Conservation (phyloP, 306 rosid genomes). For the Malus orientalis region DNA sequence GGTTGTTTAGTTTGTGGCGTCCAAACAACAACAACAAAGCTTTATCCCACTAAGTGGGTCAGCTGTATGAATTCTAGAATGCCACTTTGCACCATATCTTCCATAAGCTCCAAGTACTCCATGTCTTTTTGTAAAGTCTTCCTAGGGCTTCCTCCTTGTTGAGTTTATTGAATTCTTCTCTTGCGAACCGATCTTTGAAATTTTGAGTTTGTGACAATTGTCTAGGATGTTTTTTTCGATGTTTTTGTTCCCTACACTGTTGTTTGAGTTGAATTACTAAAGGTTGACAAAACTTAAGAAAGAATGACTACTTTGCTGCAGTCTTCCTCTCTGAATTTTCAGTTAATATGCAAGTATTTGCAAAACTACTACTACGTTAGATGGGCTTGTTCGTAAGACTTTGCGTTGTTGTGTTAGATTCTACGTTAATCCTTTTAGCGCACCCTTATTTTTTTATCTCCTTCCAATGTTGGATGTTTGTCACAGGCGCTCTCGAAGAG, state of each 20-base stretch:
- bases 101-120: too few species aligned
- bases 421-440: background rate
- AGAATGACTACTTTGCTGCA: background rate
- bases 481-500: slow-evolving; percentile 50
- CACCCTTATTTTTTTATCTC: background rate
- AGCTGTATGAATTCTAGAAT: too few species aligned
- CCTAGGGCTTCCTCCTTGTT: too few species aligned
- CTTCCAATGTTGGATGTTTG: background rate
- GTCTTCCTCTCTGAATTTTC: background rate
- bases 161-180: too few species aligned
- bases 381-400: background rate
- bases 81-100: too few species aligned
- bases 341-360: background rate
- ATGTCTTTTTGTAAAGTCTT: too few species aligned
- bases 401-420: background rate
- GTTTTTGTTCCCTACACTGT: background rate
- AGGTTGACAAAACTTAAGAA: background rate
- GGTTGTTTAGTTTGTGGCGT: background rate
- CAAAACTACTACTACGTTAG: background rate
- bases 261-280: background rate
- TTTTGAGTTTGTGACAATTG: background rate
- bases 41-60: too few species aligned
- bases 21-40: background rate
- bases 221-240: background rate
- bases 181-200: too few species aligned